Evolutionary conservation across 805 yeast species (phyloP), one percentile per base, ranked within the genome.

Genomic region (Metschnikowia lochheadii): DNA sequence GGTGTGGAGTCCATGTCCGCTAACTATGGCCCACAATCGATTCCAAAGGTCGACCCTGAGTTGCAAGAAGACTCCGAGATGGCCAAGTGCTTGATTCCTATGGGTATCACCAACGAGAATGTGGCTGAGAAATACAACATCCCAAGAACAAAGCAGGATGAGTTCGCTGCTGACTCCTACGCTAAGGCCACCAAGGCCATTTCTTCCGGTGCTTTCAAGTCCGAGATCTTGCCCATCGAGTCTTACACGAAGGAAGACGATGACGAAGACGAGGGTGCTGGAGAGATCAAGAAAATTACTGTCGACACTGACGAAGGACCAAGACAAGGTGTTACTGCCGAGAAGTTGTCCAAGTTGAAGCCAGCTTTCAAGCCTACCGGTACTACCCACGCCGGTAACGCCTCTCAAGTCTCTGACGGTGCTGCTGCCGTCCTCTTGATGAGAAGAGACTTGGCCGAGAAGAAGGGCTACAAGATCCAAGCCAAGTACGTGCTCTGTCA

Each of bases 51-150:
- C 33, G 72, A 69, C 57, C 43, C 56, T 13, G 69, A 61, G 47
- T 61, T 72, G 56, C 63, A 60, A 51, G 75, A 72, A 20, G 54
- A 72, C 56, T 57, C 64, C 20, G 72, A 70, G 59, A 65, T 73
- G 69, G 68, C 62, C 71, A 84, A 84, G 68, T 92, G 97, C 72
- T 72, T 86, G 68, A 82, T 92, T 55, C 98, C 98, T 57, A 92
- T 92, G 98, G 98, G 98, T 42, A 84, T 85, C 62, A 92, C 98
- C 48, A 87, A 89, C 64, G 98, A 92, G 74, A 92, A 92, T 67
- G 87, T 92, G 50, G 91, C 95, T 29, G 68, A 70, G 40, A 78
- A 79, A 66, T 91, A 76, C 69, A 68, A 71, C 55, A 76, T 92
- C 52, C 63, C 83, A 26, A 82, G 98, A 67, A 61, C 65, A 32